phyloP scores from a whole-genome alignment of 1,139 yeast species.

The Blastobotrys aristatus region DNA sequence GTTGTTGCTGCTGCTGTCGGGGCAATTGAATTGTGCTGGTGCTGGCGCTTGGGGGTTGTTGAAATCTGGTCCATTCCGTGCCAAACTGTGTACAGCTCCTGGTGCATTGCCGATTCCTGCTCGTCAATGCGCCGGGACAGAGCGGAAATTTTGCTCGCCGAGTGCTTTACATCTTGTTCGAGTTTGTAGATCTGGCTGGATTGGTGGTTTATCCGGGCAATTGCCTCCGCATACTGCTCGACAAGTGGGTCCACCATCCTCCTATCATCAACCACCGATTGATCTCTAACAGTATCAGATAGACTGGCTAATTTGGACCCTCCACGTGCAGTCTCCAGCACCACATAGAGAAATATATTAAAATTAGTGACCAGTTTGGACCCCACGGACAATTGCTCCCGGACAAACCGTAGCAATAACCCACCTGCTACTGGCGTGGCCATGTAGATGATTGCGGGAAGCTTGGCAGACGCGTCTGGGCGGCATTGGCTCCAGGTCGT shows the following conservation, averaged over 20 bases:
- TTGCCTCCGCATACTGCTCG: neutral
- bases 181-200: constrained; percentile 3
- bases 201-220: neutral
- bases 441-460: constrained; percentile 19
- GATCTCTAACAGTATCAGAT: neutral
- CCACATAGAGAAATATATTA: constrained; percentile 25
- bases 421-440: constrained; percentile 26
- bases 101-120: constrained; percentile 15
- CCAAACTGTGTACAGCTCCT: constrained; percentile 19
- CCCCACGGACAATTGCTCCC: constrained; percentile 23
- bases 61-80: constrained; percentile 17
- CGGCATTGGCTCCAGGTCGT: constrained; percentile 24
- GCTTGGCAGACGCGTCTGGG: neutral
- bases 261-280: neutral
- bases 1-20: constrained; percentile 1
- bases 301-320: constrained; percentile 14
- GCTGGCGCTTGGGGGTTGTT: neutral
- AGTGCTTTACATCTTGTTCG: constrained; percentile 9
- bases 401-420: constrained; percentile 18
- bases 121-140: constrained; percentile 11
- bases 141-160: constrained; percentile 7
- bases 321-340: constrained; percentile 23
- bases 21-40: neutral
- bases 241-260: neutral
- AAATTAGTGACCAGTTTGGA: constrained; percentile 23